Percentiles rank a stretch among this genome's conserved stretches.
Evolutionary conservation across 305 asterid species (phyloP).

Genomic region (Fraxinus greggii): DNA sequence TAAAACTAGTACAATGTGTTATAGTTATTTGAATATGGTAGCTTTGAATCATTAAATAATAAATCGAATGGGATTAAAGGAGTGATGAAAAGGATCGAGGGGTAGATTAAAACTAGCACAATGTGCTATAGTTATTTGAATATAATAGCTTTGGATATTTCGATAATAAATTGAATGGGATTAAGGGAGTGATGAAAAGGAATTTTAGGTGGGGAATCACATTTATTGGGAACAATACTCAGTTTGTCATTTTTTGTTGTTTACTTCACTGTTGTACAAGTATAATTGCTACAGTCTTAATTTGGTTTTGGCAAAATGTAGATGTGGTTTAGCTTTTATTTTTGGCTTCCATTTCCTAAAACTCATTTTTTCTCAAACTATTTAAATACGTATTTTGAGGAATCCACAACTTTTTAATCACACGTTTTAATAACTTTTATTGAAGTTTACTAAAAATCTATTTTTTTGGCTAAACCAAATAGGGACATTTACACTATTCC

Average conservation of each 20-base stretch:
- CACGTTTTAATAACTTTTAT: neutral
- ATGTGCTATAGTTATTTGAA: neutral
- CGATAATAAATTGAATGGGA: neutral
- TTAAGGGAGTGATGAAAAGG: neutral
- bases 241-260: neutral
- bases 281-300: too few species aligned
- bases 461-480: neutral
- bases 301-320: too few species aligned
- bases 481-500: neutral
- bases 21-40: too few species aligned
- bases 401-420: neutral
- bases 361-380: neutral
- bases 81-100: neutral
- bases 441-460: too few species aligned
- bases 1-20: too few species aligned
- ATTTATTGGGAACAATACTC: too few species aligned
- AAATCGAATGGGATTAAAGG: too few species aligned
- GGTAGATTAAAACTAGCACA: neutral
- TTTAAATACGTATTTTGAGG: neutral
- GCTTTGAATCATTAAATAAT: too few species aligned
- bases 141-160: neutral
- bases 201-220: neutral
- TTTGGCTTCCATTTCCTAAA: neutral
- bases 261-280: too few species aligned
- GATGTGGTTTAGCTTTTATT: too few species aligned